Evolutionary conservation across 2,329 filamentous ascomycete genomes (phyloP).

Genomic region (Penicillium sp.): DNA sequence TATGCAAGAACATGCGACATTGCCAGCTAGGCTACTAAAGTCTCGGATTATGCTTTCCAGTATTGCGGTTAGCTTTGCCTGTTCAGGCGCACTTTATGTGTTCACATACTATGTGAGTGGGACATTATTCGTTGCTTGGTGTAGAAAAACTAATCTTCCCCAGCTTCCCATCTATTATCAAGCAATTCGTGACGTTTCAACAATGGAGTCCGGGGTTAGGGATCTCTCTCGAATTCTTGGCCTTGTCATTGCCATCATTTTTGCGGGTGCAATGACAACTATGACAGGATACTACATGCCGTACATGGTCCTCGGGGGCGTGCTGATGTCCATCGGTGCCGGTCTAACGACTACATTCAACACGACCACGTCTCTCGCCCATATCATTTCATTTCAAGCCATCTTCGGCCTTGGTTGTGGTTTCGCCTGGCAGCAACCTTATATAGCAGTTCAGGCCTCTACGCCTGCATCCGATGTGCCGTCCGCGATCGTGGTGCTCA

Average conservation of each 20-base stretch:
- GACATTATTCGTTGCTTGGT: not conserved
- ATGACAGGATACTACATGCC: not conserved
- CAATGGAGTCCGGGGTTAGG: not conserved
- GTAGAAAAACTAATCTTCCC: not conserved
- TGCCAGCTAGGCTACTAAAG: not conserved
- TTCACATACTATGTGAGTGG: not conserved
- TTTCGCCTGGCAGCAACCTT: not conserved
- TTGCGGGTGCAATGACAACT: not conserved
- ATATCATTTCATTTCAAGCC: not conserved
- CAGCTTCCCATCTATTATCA: not conserved
- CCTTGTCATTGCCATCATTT: not conserved
- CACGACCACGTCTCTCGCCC: not conserved
- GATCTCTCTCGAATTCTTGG: not conserved
- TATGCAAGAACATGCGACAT: not conserved
- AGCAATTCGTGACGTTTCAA: not conserved
- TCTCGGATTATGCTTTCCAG: not conserved
- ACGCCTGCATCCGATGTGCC: not conserved
- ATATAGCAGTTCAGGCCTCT: not conserved
- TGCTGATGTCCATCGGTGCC: not conserved
- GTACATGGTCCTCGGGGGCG: not conserved
- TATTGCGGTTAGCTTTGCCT: not conserved
- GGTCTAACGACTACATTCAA: not conserved
- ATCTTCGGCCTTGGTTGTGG: not conserved
- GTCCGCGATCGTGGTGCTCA: not conserved
- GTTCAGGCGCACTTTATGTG: not conserved